These are phyloP conservation scores for Alisma plantagoaquatica DNA, from an alignment of 106 monocot genomes.

Conservation along the genomic window DNA sequence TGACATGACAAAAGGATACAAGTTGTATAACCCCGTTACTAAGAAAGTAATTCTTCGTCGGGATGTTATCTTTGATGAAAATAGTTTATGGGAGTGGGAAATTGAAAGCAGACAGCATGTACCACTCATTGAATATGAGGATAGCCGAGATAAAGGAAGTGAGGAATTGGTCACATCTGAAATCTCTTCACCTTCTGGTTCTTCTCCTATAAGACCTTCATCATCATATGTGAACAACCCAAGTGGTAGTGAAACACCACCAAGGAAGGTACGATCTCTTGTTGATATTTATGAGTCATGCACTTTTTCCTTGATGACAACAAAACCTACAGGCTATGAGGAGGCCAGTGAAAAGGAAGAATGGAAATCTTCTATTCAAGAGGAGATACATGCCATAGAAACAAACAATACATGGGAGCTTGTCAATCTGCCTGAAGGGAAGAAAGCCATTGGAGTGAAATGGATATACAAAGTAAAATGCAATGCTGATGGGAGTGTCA, in stretches of 20 bases:
- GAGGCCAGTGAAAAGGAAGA: constrained; percentile 1
- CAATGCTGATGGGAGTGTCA: not conserved
- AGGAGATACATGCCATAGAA: constrained; percentile 3
- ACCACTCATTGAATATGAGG: not conserved
- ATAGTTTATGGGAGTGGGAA: not conserved
- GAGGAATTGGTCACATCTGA: no score
- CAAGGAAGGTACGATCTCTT: not conserved
- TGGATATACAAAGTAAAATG: constrained; percentile 5
- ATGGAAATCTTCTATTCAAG: constrained; percentile 1
- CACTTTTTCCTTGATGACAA: not conserved
- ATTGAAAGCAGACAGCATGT: not conserved
- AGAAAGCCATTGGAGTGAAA: constrained; percentile 8
- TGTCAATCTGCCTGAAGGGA: constrained; percentile 1
- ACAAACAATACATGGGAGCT: constrained; percentile 4
- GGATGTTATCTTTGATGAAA: constrained; percentile 1
- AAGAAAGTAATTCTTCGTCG: not conserved
- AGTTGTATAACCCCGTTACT: not conserved
- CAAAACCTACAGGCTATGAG: constrained; percentile 1
- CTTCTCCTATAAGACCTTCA: no score
- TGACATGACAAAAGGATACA: not conserved
- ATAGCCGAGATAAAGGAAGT: no score
- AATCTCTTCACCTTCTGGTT: not conserved
- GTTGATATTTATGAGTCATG: not conserved
- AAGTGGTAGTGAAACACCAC: not conserved
- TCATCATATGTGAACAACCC: no score